A percentile compares a stretch with the other conserved stretches of the same genome.
These are phyloP conservation scores for Amanita fuliginea DNA, from an alignment of 768 basidiomycete genomes.

Conservation along the genomic window DNA sequence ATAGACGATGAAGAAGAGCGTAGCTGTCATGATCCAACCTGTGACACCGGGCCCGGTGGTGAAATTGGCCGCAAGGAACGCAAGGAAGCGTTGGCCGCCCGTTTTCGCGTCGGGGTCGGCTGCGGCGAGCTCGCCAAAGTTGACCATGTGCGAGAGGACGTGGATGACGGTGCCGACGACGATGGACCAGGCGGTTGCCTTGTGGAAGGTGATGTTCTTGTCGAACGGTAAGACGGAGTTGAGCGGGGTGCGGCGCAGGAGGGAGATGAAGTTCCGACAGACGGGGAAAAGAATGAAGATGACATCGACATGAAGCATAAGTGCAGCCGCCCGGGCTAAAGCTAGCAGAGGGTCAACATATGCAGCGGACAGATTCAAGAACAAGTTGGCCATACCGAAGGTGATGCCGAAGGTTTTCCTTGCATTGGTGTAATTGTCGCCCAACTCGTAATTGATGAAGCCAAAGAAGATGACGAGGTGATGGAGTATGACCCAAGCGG, in stretches of 20 bases:
- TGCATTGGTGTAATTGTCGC: constrained; percentile 65
- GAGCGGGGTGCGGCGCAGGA: constrained; percentile 77
- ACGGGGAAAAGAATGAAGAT: constrained; percentile 91
- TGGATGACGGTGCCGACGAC: constrained; percentile 70
- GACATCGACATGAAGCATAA: constrained; percentile 85
- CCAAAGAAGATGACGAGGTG: constrained; percentile 69
- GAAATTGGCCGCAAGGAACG: constrained; percentile 77
- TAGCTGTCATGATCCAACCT: constrained; percentile 80
- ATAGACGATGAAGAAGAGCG: constrained; percentile 71
- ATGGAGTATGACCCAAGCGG: constrained; percentile 73
- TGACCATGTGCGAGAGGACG: constrained; percentile 77
- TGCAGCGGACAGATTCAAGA: constrained; percentile 22
- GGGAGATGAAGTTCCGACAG: constrained; percentile 89
- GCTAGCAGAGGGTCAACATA: constrained; percentile 40
- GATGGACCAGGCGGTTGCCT: constrained; percentile 86
- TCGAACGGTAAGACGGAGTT: constrained; percentile 88
- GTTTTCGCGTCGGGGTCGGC: constrained; percentile 42
- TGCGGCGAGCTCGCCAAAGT: constrained; percentile 60
- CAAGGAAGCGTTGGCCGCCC: constrained; percentile 41
- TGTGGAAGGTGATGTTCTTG: constrained; percentile 87
- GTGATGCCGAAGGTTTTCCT: constrained; percentile 64
- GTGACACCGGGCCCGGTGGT: constrained; percentile 72
- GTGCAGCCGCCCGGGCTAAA: constrained; percentile 80
- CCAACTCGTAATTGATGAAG: constrained; percentile 64
- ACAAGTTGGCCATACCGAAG: constrained; percentile 41